Evolutionary conservation across 106 monocot genomes (phyloP), one percentile per base, ranked within the genome.

Genomic region (Phalaenopsis aphrodite): DNA sequence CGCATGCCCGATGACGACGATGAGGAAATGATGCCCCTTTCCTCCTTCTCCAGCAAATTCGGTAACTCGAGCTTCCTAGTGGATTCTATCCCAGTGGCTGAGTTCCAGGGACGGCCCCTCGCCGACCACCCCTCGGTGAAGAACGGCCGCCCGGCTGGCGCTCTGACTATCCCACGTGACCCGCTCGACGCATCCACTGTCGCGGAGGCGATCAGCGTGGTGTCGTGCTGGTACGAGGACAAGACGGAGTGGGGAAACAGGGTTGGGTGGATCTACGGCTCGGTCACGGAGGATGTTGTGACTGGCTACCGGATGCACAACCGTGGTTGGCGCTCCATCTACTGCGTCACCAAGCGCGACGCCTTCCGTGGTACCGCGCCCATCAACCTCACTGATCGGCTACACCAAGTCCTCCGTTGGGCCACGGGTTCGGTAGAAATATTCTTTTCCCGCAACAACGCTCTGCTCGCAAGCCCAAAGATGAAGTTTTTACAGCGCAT

Each of bases 191-290:
- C 90, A 5, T 78, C 90, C 68, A 88, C 86, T 14, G 90, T 93
- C 19, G 90, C 93, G 15, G 93, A 93, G 78, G 93, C 90, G 68
- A 87, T 93, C 72, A 83, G 86, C 43, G 90, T 93, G 18, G 82
- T 93, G 75, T 93, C 93, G 8, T 90, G 93, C 85, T 93, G 93
- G 93, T 93, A 90, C 67, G 93, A 93, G 73, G 93, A 93, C 77
- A 91, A 91, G 84, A 91, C 93, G 0, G 93, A 94, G 21, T 94
- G 93, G 91, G 91, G 93, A 8, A 55, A 55, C 17, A 84, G 88
- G 18, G 93, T 93, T 11, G 93, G 93, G 10, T 93, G 93, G 93
- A 90, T 93, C 82, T 93, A 93, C 55, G 90, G 88, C 38, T 93
- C 93, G 0, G 87, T 93, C 15, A 93, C 93, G 38, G 88, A 88